These are phyloP conservation scores for Brassica juncea DNA, from an alignment of 345 rosid genomes.

Conservation along the genomic window DNA sequence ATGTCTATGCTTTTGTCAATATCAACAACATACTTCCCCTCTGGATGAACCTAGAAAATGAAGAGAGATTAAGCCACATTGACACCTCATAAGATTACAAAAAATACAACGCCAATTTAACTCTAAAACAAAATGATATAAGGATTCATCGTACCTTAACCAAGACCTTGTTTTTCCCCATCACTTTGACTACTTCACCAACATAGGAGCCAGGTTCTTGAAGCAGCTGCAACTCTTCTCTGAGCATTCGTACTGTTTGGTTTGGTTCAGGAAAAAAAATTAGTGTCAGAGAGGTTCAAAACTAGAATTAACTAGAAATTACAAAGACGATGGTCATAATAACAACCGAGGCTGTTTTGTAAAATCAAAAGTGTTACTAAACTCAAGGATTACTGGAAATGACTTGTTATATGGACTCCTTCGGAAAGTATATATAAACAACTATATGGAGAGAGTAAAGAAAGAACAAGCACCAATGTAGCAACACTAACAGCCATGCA, in stretches of 20 bases:
- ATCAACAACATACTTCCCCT: constrained; percentile 98
- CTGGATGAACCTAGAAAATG: constrained; percentile 86
- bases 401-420: neutral
- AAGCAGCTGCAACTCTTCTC: constrained; percentile 94
- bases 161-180: constrained; percentile 96
- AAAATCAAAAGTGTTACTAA: neutral
- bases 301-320: neutral
- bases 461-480: neutral
- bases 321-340: neutral
- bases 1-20: constrained; percentile 94
- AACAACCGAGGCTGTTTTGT: neutral
- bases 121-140: neutral
- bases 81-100: neutral
- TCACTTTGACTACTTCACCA: constrained; percentile 99
- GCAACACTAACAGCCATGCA: neutral
- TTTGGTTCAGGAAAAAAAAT: neutral
- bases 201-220: constrained; percentile 99
- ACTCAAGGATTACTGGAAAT: neutral
- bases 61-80: neutral
- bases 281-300: constrained; percentile 17
- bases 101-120: neutral
- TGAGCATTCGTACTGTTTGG: constrained; percentile 82
- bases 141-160: constrained; percentile 71
- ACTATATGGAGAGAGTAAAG: neutral
- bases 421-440: neutral